phyloP scores from a whole-genome alignment of 1,139 yeast genomes.

The Sugiyamaella castrensis region DNA sequence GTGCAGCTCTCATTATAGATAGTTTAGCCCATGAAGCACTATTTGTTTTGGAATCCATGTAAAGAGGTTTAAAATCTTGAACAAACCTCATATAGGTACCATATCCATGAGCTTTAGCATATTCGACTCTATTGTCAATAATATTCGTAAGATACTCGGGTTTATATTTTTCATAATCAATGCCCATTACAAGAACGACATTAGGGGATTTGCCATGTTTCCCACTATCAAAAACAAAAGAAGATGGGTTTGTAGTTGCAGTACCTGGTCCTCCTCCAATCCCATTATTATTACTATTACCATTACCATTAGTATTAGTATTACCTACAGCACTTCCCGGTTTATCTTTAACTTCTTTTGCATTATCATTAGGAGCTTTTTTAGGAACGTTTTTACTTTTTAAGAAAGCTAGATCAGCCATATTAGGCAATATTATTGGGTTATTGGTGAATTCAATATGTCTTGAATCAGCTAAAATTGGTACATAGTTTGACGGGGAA shows the following conservation, averaged over 20 bases:
- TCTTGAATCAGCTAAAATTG: slow-evolving; percentile 13
- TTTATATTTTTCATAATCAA: slow-evolving; percentile 71
- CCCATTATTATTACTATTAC: not conserved
- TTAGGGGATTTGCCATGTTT: slow-evolving; percentile 13
- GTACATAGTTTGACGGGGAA: slow-evolving; percentile 11
- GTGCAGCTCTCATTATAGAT: slow-evolving; percentile 67
- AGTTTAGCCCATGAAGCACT: slow-evolving; percentile 56
- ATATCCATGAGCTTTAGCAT: slow-evolving; percentile 70
- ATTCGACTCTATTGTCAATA: slow-evolving; percentile 79
- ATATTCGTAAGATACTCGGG: slow-evolving; percentile 57
- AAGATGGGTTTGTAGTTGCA: not conserved
- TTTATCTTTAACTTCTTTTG: slow-evolving; percentile 10
- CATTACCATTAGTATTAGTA: not conserved
- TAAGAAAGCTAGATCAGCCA: slow-evolving; percentile 11
- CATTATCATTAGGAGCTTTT: slow-evolving; percentile 17
- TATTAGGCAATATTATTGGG: slow-evolving; percentile 16
- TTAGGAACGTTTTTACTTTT: slow-evolving; percentile 13
- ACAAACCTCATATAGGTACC: slow-evolving; percentile 79
- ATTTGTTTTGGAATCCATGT: slow-evolving; percentile 7
- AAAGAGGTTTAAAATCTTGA: slow-evolving; percentile 51
- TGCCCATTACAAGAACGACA: slow-evolving; percentile 72
- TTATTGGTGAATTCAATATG: slow-evolving; percentile 12
- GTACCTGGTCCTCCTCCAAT: slow-evolving; percentile 3
- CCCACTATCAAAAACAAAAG: slow-evolving; percentile 14
- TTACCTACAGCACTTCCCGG: slow-evolving; percentile 9